These are phyloP conservation scores for Podila clonocystis DNA, from an alignment of 192 early-diverging fungal species.

Conservation along the genomic window DNA sequence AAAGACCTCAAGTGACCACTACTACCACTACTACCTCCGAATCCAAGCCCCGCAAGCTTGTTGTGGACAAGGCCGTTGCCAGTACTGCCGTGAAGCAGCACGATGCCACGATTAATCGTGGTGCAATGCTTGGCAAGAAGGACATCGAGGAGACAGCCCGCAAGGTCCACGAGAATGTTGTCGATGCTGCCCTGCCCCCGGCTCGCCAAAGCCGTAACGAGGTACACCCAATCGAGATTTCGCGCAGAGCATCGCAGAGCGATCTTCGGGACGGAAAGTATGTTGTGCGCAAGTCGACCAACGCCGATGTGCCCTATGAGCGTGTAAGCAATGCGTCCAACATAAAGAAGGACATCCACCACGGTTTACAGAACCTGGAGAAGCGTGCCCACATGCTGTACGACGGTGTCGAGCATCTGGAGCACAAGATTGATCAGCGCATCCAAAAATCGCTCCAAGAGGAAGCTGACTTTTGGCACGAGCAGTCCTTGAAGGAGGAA, in stretches of 20 bases:
- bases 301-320: not conserved
- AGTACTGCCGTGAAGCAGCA: constrained; percentile 28
- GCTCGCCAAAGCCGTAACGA: constrained; percentile 22
- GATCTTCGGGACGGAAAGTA: constrained; percentile 26
- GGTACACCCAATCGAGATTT: constrained; percentile 20
- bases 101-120: constrained; percentile 12
- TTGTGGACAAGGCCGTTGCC: constrained; percentile 37
- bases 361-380: constrained; percentile 38
- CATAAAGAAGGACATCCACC: constrained; percentile 13
- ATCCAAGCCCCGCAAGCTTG: constrained; percentile 15
- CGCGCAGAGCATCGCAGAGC: constrained; percentile 21
- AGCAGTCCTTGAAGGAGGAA: constrained; percentile 45
- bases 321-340: constrained; percentile 12
- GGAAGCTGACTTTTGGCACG: constrained; percentile 50
- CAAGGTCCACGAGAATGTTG: constrained; percentile 44
- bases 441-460: constrained; percentile 36
- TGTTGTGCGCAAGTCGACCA: constrained; percentile 4
- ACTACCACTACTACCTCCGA: not conserved
- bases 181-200: constrained; percentile 23
- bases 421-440: constrained; percentile 23
- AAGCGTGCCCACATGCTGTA: constrained; percentile 40
- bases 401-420: constrained; percentile 41
- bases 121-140: not conserved
- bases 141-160: constrained; percentile 31
- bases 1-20: not conserved